Conservation (phyloP, 1,284 basidiomycete genomes). For the Cystobasidiaceae sp. region DNA sequence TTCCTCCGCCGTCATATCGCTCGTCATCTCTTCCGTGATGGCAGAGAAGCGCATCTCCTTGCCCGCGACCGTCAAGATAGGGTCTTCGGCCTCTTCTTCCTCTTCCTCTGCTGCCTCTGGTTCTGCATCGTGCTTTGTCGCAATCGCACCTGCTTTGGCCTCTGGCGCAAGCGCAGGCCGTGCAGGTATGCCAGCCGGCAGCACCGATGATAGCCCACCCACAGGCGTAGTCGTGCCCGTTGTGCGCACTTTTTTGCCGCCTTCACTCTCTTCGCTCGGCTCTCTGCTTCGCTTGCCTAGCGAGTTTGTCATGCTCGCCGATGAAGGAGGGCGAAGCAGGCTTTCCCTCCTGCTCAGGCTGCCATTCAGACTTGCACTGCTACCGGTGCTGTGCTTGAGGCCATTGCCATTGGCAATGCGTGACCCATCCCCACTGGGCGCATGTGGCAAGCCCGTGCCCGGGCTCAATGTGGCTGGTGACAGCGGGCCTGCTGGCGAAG, state of each 20-base stretch:
- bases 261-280: slow-evolving; percentile 47
- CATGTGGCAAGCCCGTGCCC: too few species aligned
- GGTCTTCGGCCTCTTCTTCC: slow-evolving; percentile 51
- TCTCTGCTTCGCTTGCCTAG: slow-evolving; percentile 28
- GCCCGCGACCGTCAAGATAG: slow-evolving; percentile 58
- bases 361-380: background rate
- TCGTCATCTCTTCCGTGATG: slow-evolving; percentile 73
- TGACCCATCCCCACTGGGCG: too few species aligned
- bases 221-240: slow-evolving; percentile 56
- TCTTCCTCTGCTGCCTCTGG: slow-evolving; percentile 44
- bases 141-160: background rate
- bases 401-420: too few species aligned
- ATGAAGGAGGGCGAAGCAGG: slow-evolving; percentile 25
- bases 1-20: slow-evolving; percentile 75
- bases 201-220: slow-evolving; percentile 8
- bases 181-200: background rate
- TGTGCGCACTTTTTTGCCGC: slow-evolving; percentile 51
- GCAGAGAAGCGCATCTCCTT: slow-evolving; percentile 61
- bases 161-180: background rate
- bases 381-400: too few species aligned
- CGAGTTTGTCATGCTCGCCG: slow-evolving; percentile 8
- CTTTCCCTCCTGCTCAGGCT: background rate
- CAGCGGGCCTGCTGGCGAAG: background rate
- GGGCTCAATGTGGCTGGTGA: too few species aligned
- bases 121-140: background rate